Conservation (phyloP, 176 grass and related monocot species). For the Oryza meridionalis region DNA sequence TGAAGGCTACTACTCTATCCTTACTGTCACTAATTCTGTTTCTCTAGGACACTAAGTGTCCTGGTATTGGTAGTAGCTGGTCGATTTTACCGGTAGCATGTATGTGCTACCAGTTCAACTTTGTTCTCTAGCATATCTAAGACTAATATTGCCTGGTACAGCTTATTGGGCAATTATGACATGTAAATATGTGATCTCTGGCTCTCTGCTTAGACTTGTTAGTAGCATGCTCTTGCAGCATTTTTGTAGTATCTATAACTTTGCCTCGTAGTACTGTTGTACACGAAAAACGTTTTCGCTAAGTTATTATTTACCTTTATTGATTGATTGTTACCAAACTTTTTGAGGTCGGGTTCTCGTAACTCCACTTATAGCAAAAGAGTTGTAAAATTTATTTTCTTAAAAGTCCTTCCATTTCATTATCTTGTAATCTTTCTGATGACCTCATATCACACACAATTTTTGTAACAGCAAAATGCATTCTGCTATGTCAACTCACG, state of each 20-base stretch:
- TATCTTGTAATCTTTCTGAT: background rate
- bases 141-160: background rate
- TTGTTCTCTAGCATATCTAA: background rate
- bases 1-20: background rate
- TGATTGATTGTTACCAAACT: background rate
- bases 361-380: background rate
- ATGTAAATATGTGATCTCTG: background rate
- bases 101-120: background rate
- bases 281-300: background rate
- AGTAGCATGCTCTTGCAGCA: background rate
- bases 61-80: background rate
- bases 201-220: background rate
- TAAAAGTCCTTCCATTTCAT: background rate
- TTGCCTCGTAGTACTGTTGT: background rate
- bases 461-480: background rate
- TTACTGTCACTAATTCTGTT: background rate
- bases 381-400: background rate
- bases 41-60: background rate
- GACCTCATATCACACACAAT: background rate
- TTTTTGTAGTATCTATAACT: background rate
- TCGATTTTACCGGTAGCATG: background rate
- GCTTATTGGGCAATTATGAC: background rate
- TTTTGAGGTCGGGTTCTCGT: background rate
- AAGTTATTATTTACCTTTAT: background rate
- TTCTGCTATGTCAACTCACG: conserved; percentile 14